A percentile compares a stretch with the other conserved stretches of the same genome.
phyloP scores from a whole-genome alignment of 768 basidiomycete species.

The Pleurotus platypus region DNA sequence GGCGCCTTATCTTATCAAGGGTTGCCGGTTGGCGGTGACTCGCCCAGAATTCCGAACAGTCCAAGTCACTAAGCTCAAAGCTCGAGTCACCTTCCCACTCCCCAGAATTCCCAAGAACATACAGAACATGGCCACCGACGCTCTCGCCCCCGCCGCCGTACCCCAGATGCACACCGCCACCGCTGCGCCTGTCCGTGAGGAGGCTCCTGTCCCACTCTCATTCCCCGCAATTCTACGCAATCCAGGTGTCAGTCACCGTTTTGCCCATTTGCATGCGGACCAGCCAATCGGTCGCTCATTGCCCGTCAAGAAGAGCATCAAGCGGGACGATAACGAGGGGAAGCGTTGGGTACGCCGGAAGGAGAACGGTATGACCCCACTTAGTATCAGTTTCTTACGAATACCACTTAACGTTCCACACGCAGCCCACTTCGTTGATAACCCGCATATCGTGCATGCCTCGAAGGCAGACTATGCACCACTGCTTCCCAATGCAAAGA shows the following conservation, averaged over 20 bases:
- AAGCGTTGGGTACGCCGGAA: slow-evolving; percentile 75
- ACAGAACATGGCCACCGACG: too few relatives aligned
- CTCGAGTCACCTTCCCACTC: too few relatives aligned
- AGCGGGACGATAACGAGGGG: slow-evolving; percentile 63
- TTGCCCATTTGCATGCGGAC: slow-evolving; percentile 43
- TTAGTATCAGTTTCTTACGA: not conserved
- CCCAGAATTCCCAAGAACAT: too few relatives aligned
- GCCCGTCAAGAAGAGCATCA: slow-evolving; percentile 35
- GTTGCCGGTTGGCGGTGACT: too few relatives aligned
- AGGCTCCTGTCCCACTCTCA: slow-evolving; percentile 50
- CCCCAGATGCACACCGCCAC: not conserved
- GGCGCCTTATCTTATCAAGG: too few relatives aligned
- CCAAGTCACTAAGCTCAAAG: too few relatives aligned
- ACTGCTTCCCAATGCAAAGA: slow-evolving; percentile 33
- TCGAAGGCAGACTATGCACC: slow-evolving; percentile 51
- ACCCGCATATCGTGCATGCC: slow-evolving; percentile 69
- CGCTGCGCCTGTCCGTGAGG: not conserved
- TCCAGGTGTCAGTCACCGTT: slow-evolving; percentile 47
- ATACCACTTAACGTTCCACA: not conserved
- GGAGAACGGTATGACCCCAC: slow-evolving; percentile 59
- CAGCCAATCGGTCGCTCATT: slow-evolving; percentile 11
- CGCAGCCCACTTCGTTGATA: slow-evolving; percentile 67
- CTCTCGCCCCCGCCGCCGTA: too few relatives aligned
- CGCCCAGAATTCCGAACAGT: too few relatives aligned
- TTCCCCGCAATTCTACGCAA: slow-evolving; percentile 71